Evolutionary conservation across 345 rosid species (phyloP).

Genomic region (Noccaea bulbosa): DNA sequence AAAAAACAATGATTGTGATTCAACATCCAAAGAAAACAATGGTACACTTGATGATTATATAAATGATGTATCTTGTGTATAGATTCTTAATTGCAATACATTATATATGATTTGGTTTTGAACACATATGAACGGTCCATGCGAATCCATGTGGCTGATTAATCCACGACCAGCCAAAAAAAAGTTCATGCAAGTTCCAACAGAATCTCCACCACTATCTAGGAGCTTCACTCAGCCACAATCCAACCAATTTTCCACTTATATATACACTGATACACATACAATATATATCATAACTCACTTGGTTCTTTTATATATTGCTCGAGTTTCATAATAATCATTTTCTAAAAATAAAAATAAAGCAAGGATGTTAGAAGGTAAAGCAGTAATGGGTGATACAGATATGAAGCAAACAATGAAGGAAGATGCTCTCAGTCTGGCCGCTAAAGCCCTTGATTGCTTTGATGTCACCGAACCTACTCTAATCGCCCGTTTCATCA

Average conservation of each 20-base stretch:
- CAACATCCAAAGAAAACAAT: not conserved
- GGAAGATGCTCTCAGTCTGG: constrained; percentile 66
- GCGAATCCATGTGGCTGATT: constrained; percentile 32
- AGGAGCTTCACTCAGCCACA: constrained; percentile 34
- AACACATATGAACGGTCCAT: constrained; percentile 34
- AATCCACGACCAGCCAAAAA: constrained; percentile 30
- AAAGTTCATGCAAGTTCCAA: constrained; percentile 30
- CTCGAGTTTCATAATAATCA: not conserved
- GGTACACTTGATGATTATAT: constrained; percentile 13
- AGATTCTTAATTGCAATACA: not conserved
- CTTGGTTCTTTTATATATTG: constrained; percentile 19
- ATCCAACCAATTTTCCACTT: constrained; percentile 17
- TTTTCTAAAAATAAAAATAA: not conserved
- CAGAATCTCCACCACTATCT: constrained; percentile 39
- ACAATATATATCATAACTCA: not conserved
- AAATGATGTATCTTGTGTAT: constrained; percentile 2
- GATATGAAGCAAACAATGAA: constrained; percentile 87
- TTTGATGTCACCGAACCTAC: constrained; percentile 76
- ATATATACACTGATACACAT: not conserved
- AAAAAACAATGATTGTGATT: too few species aligned
- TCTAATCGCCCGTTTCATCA: constrained; percentile 74
- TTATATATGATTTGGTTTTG: constrained; percentile 12
- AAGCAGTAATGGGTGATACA: constrained; percentile 75
- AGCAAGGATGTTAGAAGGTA: constrained; percentile 75
- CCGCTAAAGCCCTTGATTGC: constrained; percentile 78